Base-by-base conservation (phyloP, 164 flowering plant species). In the Annona cherimola region DNA sequence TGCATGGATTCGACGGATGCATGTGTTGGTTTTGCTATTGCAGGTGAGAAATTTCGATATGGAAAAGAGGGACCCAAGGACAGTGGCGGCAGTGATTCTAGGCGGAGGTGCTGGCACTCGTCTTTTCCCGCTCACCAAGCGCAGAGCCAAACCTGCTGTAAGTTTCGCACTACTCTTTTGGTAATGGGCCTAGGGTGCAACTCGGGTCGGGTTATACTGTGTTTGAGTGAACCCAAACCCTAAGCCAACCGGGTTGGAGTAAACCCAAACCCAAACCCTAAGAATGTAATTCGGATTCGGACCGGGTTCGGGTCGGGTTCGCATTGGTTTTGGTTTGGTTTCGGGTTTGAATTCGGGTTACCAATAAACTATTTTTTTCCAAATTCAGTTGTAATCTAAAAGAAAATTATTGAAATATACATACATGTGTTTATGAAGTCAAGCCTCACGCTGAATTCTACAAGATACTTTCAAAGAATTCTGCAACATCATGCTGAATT, bases 101-200 rank as follows among this genome's bases (percentile, higher is more conserved):
- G 99, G 99, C 70, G 99, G 99, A 65, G 97, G 99, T 73, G 97
- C 94, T 12, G 99, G 99, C 0, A 94, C 99, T 72, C 97, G 97
- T 42, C 95, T 94, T 66, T 94, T 89, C 78, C 99, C 99, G 4
- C 95, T 94, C 73, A 94, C 99, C 42, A 92, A 88, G 67, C 89
- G 85, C 42, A 88, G 97, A 55, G 99, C 97, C 44, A 94, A 92
- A 67, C 99, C 99, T 59, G 99, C 99, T 40, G 98, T 94, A 73
- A 81, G 75, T 70, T 7, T 46, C 42, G 61, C 40, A 50, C 68
- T 68, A 16, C 5, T 9, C 18, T 42, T 46, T n/a, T 3, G 44
- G 19, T 35, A 19, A 50, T 8, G 14, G 57, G 57, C 16, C 14
- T 16, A 50, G 57, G 14, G 8, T 50, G 57, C 14, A 50, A 50